A percentile compares a stretch with the other conserved stretches of the same genome.
phyloP scores from a whole-genome alignment of 805 yeast genomes.

The Metschnikowia borealis region DNA sequence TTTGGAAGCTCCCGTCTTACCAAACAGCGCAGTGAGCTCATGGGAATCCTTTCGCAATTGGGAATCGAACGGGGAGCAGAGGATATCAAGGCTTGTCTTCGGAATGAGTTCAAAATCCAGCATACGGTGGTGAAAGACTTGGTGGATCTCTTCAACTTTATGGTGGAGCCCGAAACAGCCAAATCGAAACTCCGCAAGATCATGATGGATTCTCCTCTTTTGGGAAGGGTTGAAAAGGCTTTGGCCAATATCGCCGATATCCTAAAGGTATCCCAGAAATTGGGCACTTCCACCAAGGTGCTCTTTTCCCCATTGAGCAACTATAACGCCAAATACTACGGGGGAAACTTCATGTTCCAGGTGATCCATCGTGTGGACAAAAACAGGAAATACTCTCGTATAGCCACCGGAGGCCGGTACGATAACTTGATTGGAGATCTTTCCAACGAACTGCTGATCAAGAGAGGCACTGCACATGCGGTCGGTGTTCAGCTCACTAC shows the following conservation, averaged over 20 bases:
- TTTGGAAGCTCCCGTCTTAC: constrained; percentile 67
- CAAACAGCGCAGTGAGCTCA: constrained; percentile 58
- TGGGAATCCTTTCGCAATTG: constrained; percentile 68
- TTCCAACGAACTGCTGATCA: constrained; percentile 43
- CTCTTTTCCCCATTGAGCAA: constrained; percentile 79
- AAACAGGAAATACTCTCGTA: constrained; percentile 39
- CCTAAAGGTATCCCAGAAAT: constrained; percentile 45
- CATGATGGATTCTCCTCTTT: constrained; percentile 69
- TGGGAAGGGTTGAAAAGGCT: constrained; percentile 58
- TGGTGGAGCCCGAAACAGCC: constrained; percentile 63
- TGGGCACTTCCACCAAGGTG: constrained; percentile 58
- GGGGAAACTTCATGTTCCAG: constrained; percentile 84
- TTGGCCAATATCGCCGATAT: constrained; percentile 61
- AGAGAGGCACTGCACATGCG: constrained; percentile 40
- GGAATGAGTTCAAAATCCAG: constrained; percentile 65
- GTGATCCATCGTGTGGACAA: constrained; percentile 64
- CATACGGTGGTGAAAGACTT: constrained; percentile 80
- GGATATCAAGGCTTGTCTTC: constrained; percentile 44
- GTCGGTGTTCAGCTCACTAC: constrained; percentile 85
- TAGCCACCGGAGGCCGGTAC: constrained; percentile 94
- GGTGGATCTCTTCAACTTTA: constrained; percentile 69
- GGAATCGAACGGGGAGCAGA: constrained; percentile 65
- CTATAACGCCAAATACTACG: constrained; percentile 75
- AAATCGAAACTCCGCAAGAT: constrained; percentile 58
- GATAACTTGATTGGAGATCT: constrained; percentile 67